phyloP scores from a whole-genome alignment of 306 rosid species.

The Lablab purpureus region DNA sequence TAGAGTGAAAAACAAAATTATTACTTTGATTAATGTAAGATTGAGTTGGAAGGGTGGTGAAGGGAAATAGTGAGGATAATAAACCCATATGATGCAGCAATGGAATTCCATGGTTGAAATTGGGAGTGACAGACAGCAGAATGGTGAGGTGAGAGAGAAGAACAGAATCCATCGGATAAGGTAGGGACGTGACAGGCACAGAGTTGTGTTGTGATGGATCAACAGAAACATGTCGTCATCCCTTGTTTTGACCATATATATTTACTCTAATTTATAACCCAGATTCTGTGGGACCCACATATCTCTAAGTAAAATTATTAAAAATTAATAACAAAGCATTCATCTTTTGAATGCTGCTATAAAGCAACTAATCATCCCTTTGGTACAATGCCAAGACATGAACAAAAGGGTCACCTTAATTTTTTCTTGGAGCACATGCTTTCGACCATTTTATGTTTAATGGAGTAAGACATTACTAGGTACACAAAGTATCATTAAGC shows the following conservation, averaged over 20 bases:
- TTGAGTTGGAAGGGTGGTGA: background rate
- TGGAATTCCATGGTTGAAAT: background rate
- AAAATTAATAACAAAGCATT: background rate
- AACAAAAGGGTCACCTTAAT: background rate
- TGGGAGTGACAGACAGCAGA: background rate
- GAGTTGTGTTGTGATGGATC: constrained; percentile 41
- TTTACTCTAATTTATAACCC: constrained; percentile 6
- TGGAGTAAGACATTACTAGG: background rate
- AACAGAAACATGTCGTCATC: constrained; percentile 53
- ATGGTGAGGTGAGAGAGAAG: constrained; percentile 2
- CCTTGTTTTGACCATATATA: constrained; percentile 48
- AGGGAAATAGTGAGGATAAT: background rate
- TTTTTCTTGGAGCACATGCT: background rate
- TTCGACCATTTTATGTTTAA: background rate
- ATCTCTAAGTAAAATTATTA: constrained; percentile 29
- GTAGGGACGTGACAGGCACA: constrained; percentile 48
- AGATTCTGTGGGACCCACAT: constrained; percentile 58
- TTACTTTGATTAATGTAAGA: too few species aligned
- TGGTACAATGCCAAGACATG: background rate
- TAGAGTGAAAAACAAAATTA: background rate
- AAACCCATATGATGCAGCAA: too few species aligned
- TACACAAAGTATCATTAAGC: background rate
- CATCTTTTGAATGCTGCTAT: background rate
- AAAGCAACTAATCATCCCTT: background rate
- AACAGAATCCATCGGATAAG: constrained; percentile 42